These are phyloP conservation scores for Paramecium octaurelia DNA, from an alignment of 73 alveolate genomes.

Conservation along the genomic window DNA sequence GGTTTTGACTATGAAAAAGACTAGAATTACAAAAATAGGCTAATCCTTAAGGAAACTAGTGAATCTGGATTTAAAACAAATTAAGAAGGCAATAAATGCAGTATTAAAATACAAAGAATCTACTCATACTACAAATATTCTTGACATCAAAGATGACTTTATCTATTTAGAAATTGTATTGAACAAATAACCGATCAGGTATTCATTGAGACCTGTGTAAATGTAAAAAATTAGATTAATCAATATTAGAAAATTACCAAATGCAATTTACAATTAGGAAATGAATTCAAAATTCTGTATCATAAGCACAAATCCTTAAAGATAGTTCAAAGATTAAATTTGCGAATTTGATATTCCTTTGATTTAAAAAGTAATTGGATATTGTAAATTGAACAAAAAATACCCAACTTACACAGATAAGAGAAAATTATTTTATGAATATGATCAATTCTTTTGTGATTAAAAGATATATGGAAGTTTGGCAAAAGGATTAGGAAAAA, in stretches of 20 bases:
- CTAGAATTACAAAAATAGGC: not conserved
- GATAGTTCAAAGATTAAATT: slow-evolving; percentile 70
- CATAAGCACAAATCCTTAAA: slow-evolving; percentile 71
- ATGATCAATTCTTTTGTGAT: slow-evolving; percentile 89
- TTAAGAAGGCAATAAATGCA: not conserved
- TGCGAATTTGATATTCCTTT: slow-evolving; percentile 73
- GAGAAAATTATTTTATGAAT: slow-evolving; percentile 69
- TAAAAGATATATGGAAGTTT: slow-evolving; percentile 77
- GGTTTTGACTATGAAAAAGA: not conserved
- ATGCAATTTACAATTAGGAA: slow-evolving; percentile 68
- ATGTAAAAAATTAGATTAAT: not conserved
- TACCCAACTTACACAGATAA: slow-evolving; percentile 64
- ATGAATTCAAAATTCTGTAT: slow-evolving; percentile 65
- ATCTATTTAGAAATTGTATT: slow-evolving; percentile 56
- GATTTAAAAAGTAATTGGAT: slow-evolving; percentile 71
- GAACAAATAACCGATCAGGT: slow-evolving; percentile 45
- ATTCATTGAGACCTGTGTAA: slow-evolving; percentile 55
- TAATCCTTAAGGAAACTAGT: not conserved
- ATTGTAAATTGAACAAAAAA: slow-evolving; percentile 55
- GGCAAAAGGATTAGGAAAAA: slow-evolving; percentile 81
- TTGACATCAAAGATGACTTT: slow-evolving; percentile 55
- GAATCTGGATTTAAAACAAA: not conserved
- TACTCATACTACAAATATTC: not conserved
- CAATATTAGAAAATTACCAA: slow-evolving; percentile 47
- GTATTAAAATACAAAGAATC: not conserved